A percentile compares a stretch with the other conserved stretches of the same genome.
These are phyloP conservation scores for Boletus subluridellus DNA, from an alignment of 1,284 basidiomycete genomes.

Conservation along the genomic window DNA sequence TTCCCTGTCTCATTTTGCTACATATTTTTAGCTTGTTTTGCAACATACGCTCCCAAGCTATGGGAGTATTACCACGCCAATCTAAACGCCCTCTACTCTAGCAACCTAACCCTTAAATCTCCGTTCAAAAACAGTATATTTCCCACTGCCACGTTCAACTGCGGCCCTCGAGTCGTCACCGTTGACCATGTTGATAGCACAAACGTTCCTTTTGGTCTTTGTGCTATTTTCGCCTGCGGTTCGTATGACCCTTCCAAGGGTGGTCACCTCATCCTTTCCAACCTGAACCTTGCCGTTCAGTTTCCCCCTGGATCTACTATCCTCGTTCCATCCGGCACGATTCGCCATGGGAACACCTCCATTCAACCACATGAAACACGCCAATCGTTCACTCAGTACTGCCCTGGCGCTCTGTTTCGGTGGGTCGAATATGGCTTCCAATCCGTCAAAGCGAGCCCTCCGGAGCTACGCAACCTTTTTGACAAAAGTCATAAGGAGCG, in stretches of 20 bases:
- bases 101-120: background rate
- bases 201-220: background rate
- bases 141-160: background rate
- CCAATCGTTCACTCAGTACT: background rate
- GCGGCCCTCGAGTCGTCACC: background rate
- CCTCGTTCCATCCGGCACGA: background rate
- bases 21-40: too few relatives aligned
- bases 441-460: background rate
- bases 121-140: background rate
- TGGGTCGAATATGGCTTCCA: background rate
- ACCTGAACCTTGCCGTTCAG: background rate
- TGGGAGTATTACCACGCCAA: too few relatives aligned
- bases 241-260: background rate
- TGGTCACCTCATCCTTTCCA: background rate
- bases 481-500: too few relatives aligned
- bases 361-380: background rate
- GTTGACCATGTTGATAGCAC: background rate
- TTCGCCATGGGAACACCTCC: background rate
- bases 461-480: too few relatives aligned
- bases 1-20: background rate
- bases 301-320: background rate
- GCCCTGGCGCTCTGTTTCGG: background rate
- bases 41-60: too few relatives aligned
- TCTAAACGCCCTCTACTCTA: background rate
- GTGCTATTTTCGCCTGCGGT: background rate